These are phyloP conservation scores for Exsudoporus floridanus DNA, from an alignment of 1,284 basidiomycete species.

Conservation along the genomic window DNA sequence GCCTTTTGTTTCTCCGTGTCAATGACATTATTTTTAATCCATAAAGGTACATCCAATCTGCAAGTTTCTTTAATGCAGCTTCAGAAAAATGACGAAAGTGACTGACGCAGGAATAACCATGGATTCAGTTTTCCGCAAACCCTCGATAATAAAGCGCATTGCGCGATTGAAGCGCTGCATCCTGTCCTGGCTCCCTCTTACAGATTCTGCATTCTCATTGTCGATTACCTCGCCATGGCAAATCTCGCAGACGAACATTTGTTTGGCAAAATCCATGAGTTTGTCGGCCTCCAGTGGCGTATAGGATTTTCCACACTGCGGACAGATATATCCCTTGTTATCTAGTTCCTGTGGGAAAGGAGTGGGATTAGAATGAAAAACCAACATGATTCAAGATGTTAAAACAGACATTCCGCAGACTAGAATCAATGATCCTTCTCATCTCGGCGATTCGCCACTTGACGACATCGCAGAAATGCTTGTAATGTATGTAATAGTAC, in stretches of 20 bases:
- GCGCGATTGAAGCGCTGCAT: constrained; percentile 96
- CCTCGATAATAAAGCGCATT: constrained; percentile 84
- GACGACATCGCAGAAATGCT: constrained; percentile 93
- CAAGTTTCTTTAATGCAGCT: constrained; percentile 1
- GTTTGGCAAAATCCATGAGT: constrained; percentile 67
- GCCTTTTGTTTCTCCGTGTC: constrained; percentile 59
- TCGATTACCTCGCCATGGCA: constrained; percentile 82
- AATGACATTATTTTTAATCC: constrained; percentile 68
- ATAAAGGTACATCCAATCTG: constrained; percentile 80
- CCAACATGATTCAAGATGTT: background rate
- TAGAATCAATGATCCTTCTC: constrained; percentile 85
- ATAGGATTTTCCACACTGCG: constrained; percentile 84
- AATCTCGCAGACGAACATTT: constrained; percentile 74
- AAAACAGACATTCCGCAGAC: constrained; percentile 71
- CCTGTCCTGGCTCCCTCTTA: constrained; percentile 83
- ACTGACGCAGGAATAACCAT: constrained; percentile 79
- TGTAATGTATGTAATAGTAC: constrained; percentile 97
- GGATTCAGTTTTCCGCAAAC: constrained; percentile 86
- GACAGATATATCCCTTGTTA: constrained; percentile 94
- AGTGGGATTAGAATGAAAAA: constrained; percentile 1
- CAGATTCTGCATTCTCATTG: constrained; percentile 88
- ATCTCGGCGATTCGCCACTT: constrained; percentile 98
- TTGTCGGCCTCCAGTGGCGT: constrained; percentile 85
- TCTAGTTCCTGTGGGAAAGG: constrained; percentile 73
- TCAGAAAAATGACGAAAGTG: background rate